Evolutionary conservation across 108 stramenopile species (phyloP), one percentile per base, ranked within the genome.

Genomic region (Skeletonema menzelii): DNA sequence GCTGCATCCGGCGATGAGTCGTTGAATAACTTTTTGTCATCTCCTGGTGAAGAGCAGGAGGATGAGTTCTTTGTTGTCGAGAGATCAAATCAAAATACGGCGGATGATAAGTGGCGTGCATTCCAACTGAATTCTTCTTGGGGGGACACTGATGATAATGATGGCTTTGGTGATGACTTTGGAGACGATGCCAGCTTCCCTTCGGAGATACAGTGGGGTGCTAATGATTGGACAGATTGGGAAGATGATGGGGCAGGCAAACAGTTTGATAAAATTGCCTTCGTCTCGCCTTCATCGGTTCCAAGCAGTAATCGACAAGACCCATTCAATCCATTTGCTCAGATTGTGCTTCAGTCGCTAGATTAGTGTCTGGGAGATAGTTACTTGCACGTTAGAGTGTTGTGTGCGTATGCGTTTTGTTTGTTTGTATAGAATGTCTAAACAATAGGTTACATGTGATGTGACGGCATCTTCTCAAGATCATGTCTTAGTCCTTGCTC

Each of bases 51-150:
- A 49, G 64, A 49, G 1, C 55, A 60, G 12, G 66, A 61, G 14
- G 73, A 67, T 24, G 73, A 66, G 24, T 74, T 75, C 55, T 75
- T 75, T 24, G 73, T 81, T 4, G 63, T 75, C 59, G 12, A 27
- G 27, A 75, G 40, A 19, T 65, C 49, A 14, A 57, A 35, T 40
- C 56, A 22, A 8, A 60, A 14, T 60, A 20, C 31, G 22, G 20
- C 22, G 37, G 58, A 20, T 27, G 49, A 53, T 22, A 63, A 81
- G 2, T 81, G 80, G 80, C 31, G 65, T 15, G 40, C 73, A 40
- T 35, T 56, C 20, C 44, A 35, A 17, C 19, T 61, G 24, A 26
- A 63, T 72, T 24, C 47, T 72, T 22, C 49, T 53, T 53, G 20
- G 49, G 19, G 49, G 20, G 8, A 60, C 27, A n/a, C 22, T 30